A percentile compares a stretch with the other conserved stretches of the same genome.
Evolutionary conservation across 202 grass and related monocot species (phyloP).

Genomic region (Brachypodium distachyon): DNA sequence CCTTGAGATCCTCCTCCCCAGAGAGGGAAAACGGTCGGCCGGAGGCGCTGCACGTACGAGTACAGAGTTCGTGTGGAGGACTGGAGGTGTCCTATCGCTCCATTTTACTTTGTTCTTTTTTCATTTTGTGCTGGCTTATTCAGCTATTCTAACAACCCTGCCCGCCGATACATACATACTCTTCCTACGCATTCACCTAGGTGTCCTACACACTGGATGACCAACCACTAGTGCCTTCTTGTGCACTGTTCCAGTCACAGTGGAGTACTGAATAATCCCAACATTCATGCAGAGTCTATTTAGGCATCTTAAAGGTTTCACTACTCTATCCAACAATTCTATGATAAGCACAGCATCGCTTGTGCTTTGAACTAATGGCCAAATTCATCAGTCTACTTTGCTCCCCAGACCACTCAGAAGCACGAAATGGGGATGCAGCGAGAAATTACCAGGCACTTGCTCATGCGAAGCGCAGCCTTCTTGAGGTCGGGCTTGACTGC

Average conservation of each 20-base stretch:
- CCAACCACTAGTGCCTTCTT: neutral
- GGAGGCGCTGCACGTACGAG: too few species aligned
- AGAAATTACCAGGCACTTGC: conserved; percentile 64
- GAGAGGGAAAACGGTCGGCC: too few species aligned
- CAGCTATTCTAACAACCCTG: too few species aligned
- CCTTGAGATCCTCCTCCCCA: too few species aligned
- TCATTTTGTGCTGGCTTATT: too few species aligned
- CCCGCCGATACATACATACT: too few species aligned
- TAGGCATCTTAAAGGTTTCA: neutral
- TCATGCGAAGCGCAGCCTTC: conserved; percentile 45
- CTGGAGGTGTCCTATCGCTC: too few species aligned
- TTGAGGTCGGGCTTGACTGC: conserved; percentile 49
- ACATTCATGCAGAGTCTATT: neutral
- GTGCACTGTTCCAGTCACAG: neutral
- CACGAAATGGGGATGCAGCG: neutral
- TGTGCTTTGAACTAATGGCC: neutral
- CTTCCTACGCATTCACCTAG: too few species aligned
- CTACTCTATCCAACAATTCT: neutral
- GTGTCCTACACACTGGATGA: neutral
- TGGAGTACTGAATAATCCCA: neutral
- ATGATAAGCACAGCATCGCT: neutral
- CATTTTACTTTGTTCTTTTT: too few species aligned
- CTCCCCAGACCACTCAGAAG: neutral
- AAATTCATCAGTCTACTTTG: neutral
- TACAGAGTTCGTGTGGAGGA: too few species aligned